Evolutionary conservation across 2,329 filamentous ascomycete species (phyloP), one percentile per base, ranked within the genome.

Genomic region (Ophiocordyceps robertsii): DNA sequence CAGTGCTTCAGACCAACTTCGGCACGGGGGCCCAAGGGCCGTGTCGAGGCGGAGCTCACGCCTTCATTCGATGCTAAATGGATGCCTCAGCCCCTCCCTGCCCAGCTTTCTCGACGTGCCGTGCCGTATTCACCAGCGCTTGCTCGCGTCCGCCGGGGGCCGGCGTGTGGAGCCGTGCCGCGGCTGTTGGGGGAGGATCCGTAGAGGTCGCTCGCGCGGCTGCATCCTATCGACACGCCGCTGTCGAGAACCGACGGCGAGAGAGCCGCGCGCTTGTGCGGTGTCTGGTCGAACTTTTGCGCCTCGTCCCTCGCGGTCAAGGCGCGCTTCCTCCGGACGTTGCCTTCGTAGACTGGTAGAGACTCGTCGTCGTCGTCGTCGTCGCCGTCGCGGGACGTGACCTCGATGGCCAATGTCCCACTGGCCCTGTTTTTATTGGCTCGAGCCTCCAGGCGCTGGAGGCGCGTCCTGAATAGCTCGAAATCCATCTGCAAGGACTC

Each of bases 401-500:
- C 19, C 10, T 36, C n/a, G 6, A 27, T 32, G 2, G 29, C 16
- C 24, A 31, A 29, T 17, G 37, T 31, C 7, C 46, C 40, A 12
- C 43, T 43, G n/a, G n/a, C n/a, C n/a, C n/a, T 21, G 43, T 39
- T 24, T 17, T 43, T 7, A 42, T 17, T 41, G 14, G 35, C 30
- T 12, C 46, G 44, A 13, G 44, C 47, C 40, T 66, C 63, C 14
- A 63, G 50, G 16, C 58, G 53, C 42, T 62, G 56, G 5, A 66
- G 43, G 8, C 61, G 53, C 5, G 56, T 55, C 46, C 62, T 63
- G 42, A 66, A 54, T 2, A 68, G 53, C 35, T 65, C 56, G 36
- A 66, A 55, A 44, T 67, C 64, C 62, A 66, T 67, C 48, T 63
- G 60, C 19, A 67, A 48, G 8, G 53, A 57, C 41, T 67, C 63